Percentiles rank a stretch among this genome's conserved stretches.
Evolutionary conservation across 2,329 filamentous ascomycete genomes (phyloP).

Genomic region (Microdochium bolleyi): DNA sequence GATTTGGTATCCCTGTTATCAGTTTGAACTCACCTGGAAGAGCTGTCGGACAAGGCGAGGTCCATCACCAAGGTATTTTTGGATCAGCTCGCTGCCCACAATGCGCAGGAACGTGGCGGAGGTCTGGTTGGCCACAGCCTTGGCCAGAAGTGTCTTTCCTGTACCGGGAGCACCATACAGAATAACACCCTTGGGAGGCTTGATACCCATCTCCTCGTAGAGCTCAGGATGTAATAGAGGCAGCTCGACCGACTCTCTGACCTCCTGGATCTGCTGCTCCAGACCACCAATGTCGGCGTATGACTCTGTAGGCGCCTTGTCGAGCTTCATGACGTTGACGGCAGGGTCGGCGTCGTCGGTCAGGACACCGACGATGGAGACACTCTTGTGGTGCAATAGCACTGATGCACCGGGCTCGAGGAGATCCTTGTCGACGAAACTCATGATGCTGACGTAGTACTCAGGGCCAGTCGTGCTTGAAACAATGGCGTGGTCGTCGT

Average conservation of each 20-base stretch:
- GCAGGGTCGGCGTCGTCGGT: slow-evolving; percentile 94
- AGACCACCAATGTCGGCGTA: slow-evolving; percentile 98
- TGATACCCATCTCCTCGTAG: slow-evolving; percentile 99
- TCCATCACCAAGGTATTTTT: slow-evolving; percentile 97
- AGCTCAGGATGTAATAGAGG: slow-evolving; percentile 91
- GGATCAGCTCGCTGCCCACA: slow-evolving; percentile 92
- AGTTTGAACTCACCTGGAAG: slow-evolving; percentile 56
- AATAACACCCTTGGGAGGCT: slow-evolving; percentile 98
- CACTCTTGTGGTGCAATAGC: slow-evolving; percentile 92
- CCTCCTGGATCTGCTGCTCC: slow-evolving; percentile 93
- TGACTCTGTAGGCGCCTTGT: slow-evolving; percentile 96
- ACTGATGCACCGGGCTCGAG: slow-evolving; percentile 95
- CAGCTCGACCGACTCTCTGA: slow-evolving; percentile 92
- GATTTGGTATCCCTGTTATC: too few species aligned
- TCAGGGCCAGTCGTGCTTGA: slow-evolving; percentile 95
- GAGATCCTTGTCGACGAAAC: slow-evolving; percentile 97
- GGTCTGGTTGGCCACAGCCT: slow-evolving; percentile 98
- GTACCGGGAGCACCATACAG: slow-evolving; percentile 96
- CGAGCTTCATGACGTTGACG: slow-evolving; percentile 98
- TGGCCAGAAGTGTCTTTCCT: slow-evolving; percentile 91
- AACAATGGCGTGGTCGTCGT: slow-evolving; percentile 98
- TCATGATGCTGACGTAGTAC: slow-evolving; percentile 99
- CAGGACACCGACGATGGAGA: slow-evolving; percentile 93
- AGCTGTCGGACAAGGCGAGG: slow-evolving; percentile 91
- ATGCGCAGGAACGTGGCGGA: slow-evolving; percentile 97